A percentile compares a stretch with the other conserved stretches of the same genome.
phyloP scores from a whole-genome alignment of 305 asterid species.

The Andrographis paniculata region DNA sequence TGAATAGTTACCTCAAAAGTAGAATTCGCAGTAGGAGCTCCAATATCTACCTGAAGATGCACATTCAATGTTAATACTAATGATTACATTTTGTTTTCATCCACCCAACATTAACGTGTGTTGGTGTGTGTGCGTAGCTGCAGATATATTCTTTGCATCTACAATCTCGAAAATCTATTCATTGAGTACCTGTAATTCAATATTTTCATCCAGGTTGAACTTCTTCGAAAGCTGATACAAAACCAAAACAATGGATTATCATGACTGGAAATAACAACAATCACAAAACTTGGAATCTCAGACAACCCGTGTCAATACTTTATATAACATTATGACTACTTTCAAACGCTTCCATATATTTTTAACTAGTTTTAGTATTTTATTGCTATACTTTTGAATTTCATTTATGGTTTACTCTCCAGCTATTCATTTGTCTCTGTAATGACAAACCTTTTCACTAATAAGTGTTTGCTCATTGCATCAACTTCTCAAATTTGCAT shows the following conservation, averaged over 20 bases:
- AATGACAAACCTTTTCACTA: background rate
- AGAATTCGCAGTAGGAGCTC: slow-evolving; percentile 48
- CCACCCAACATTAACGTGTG: slow-evolving; percentile 12
- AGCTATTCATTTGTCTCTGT: too few relatives aligned
- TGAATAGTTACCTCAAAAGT: slow-evolving; percentile 43
- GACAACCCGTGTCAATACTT: too few relatives aligned
- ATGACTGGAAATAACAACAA: background rate
- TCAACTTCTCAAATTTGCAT: background rate
- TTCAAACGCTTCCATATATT: too few relatives aligned
- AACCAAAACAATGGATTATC: slow-evolving; percentile 12
- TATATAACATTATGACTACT: too few relatives aligned
- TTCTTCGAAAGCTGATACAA: slow-evolving; percentile 52
- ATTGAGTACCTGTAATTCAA: slow-evolving; percentile 68
- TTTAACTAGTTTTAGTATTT: too few relatives aligned
- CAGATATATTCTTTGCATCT: slow-evolving; percentile 5
- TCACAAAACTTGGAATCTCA: too few relatives aligned
- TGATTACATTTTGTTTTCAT: slow-evolving; percentile 12
- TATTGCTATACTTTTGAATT: too few relatives aligned
- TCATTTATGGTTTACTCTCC: too few relatives aligned
- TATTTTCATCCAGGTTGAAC: slow-evolving; percentile 69
- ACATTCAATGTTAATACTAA: slow-evolving; percentile 20
- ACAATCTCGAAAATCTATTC: slow-evolving; percentile 16
- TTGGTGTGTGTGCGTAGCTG: background rate
- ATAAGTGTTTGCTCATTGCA: background rate
- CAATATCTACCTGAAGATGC: slow-evolving; percentile 69